Conservation (phyloP, 805 yeast genomes). For the Saccharomycopsis sp. region DNA sequence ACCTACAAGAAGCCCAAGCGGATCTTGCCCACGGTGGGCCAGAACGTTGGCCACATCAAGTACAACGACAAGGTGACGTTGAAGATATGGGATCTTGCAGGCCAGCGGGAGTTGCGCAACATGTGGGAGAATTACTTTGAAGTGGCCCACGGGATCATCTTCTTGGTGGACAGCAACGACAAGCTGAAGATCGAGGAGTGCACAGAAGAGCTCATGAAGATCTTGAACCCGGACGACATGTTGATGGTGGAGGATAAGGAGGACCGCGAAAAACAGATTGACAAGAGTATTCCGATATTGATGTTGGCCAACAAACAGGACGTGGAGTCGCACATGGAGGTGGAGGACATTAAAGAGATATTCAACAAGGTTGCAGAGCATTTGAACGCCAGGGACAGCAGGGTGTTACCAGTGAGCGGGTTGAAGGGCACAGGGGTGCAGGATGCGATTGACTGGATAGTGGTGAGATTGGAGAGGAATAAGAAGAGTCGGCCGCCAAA, state of each 20-base stretch:
- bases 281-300: conserved; percentile 62
- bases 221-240: conserved; percentile 16
- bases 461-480: conserved; percentile 57
- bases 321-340: conserved; percentile 56
- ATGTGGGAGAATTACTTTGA: conserved; percentile 85
- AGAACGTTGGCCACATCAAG: conserved; percentile 54
- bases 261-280: conserved; percentile 34
- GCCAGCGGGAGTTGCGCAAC: conserved; percentile 74
- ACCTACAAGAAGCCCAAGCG: conserved; percentile 38
- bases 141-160: conserved; percentile 84
- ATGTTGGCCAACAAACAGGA: conserved; percentile 97
- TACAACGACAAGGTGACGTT: conserved; percentile 37
- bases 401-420: conserved; percentile 86
- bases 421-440: conserved; percentile 71
- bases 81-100: conserved; percentile 96
- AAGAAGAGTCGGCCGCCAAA: conserved; percentile 54
- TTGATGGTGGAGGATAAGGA: conserved; percentile 35
- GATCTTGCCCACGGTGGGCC: conserved; percentile 92
- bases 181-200: conserved; percentile 77
- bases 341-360: conserved; percentile 73
- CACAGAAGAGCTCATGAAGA: conserved; percentile 39
- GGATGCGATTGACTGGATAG: conserved; percentile 87
- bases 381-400: conserved; percentile 81
- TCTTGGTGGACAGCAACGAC: conserved; percentile 89
- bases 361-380: conserved; percentile 76